Conservation (phyloP, 768 basidiomycete genomes). For the Clitopilus passeckerianus region DNA sequence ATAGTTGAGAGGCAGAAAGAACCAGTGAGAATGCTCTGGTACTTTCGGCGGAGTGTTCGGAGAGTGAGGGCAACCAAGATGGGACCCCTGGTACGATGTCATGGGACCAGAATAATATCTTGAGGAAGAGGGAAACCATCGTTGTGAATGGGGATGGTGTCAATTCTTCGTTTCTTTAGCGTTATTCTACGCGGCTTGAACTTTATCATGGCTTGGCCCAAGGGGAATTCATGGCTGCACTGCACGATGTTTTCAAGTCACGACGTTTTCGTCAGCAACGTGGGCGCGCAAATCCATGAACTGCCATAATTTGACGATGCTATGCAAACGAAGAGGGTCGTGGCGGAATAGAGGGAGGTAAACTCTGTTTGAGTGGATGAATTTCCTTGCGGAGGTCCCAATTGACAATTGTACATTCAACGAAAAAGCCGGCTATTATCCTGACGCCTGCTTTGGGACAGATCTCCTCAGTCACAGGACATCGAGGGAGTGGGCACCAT, state of each 20-base stretch:
- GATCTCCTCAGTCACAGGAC: not conserved
- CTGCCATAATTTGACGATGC: not conserved
- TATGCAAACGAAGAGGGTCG: not conserved
- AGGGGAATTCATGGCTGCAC: not conserved
- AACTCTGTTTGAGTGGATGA: too few relatives aligned
- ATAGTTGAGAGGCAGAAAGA: not conserved
- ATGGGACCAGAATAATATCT: not conserved
- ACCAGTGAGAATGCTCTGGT: not conserved
- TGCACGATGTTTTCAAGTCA: not conserved
- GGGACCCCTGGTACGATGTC: not conserved
- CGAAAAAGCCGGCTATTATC: not conserved
- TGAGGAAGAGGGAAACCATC: not conserved
- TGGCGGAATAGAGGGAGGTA: too few relatives aligned
- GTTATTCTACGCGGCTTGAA: not conserved
- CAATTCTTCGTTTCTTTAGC: not conserved
- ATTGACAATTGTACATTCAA: not conserved
- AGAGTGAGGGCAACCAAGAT: not conserved
- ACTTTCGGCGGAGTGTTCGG: not conserved
- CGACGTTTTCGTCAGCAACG: not conserved
- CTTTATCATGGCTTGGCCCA: not conserved
- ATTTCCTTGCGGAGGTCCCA: too few relatives aligned
- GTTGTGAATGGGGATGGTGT: not conserved
- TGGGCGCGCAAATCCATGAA: not conserved
- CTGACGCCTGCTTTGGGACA: not conserved
- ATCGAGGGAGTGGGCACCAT: not conserved